Base-by-base conservation (phyloP, 768 basidiomycete genomes). In the Leccinum longicurvipes region DNA sequence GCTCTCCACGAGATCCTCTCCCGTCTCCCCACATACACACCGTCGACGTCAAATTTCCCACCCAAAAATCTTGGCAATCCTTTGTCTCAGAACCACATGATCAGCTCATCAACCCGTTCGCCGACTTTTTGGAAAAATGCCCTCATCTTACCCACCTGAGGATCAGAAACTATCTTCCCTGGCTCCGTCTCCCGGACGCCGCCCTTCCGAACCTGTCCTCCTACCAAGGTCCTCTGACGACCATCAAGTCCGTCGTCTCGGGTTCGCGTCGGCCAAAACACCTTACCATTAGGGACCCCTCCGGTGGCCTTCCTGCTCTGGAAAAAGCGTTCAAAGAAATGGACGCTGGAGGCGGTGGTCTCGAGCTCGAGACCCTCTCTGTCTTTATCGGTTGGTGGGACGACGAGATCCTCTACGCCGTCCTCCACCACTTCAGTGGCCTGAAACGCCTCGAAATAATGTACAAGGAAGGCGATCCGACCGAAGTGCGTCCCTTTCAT, bases 301-400 rank as follows among this genome's bases (percentile, higher is more conserved):
- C 60, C 1, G 67, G 61, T 6, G 63, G 65, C 27, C 51, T 69
- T 0, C 47, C 36, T 10, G 59, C 62, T 7, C 25, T 72, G 21
- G 67, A 63, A 25, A 72, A 67, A 17, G 53, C 65, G 1, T 71
- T 69, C 6, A 65, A 54, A 17, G 67, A 71, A 10, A 56, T 69
- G 21, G 70, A 71, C 21, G 45, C 51, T 1, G 29, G 32, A 6
- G 63, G 59, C 0, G 32, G 39, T 10, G 60, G 70, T n/a, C 32
- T 54, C 1, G 52, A 55, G 2, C 62, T 77, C 15, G 72, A 72
- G n/a, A 56, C 58, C 0, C 60, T 73, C 14, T 64, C 76, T 27
- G 62, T 74, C 10, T 73, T 77, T 44, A 56, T 73, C n/a, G 67
- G 72, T 34, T 65, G 66, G 51, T 81, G 79, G 79, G 78, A 80